A percentile compares a stretch with the other conserved stretches of the same genome.
These are phyloP conservation scores for Clarireedia homoeocarpa DNA, from an alignment of 2,329 filamentous ascomycete genomes.

Conservation along the genomic window DNA sequence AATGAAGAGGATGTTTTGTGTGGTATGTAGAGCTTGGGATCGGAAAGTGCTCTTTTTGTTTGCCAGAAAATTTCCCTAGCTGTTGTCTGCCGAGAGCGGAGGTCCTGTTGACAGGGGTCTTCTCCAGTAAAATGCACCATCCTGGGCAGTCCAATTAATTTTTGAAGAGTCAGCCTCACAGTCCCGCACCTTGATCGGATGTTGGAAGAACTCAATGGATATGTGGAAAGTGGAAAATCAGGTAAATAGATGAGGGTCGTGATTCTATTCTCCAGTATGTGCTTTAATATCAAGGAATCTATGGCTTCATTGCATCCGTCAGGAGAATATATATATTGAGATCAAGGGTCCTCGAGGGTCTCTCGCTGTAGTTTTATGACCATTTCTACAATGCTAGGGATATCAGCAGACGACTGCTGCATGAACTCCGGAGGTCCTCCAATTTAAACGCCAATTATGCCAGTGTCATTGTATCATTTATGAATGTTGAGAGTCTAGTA, in stretches of 20 bases:
- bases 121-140: neutral
- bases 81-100: neutral
- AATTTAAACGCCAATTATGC: constrained; percentile 24
- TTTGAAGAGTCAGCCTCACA: too few relatives aligned
- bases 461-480: constrained; percentile 16
- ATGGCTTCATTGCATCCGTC: too few relatives aligned
- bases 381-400: neutral
- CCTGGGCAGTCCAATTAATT: too few relatives aligned
- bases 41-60: constrained; percentile 5
- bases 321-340: too few relatives aligned
- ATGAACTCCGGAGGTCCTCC: neutral
- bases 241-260: too few relatives aligned
- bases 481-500: constrained; percentile 16
- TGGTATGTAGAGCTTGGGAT: neutral
- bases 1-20: neutral
- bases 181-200: too few relatives aligned
- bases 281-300: too few relatives aligned
- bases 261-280: too few relatives aligned
- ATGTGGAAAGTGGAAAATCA: too few relatives aligned
- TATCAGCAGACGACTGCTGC: neutral
- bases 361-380: too few relatives aligned
- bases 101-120: constrained; percentile 3
- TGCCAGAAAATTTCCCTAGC: constrained; percentile 3
- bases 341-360: too few relatives aligned
- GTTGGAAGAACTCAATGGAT: too few relatives aligned